phyloP scores from a whole-genome alignment of 1,284 basidiomycete species.

The Tilletia caries region DNA sequence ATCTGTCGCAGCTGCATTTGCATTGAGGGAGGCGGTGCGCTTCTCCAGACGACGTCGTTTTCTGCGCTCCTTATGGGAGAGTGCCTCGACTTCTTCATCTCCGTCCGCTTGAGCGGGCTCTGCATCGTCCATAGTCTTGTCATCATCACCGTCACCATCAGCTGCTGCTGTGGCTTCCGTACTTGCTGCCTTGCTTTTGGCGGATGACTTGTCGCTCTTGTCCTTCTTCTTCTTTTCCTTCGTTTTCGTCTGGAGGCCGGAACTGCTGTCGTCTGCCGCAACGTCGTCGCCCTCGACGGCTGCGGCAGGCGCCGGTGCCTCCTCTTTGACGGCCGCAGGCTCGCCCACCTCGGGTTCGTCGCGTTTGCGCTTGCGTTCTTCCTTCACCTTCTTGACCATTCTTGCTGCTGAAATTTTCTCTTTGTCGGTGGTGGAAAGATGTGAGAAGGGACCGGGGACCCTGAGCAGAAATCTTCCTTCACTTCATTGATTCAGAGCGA shows the following conservation, averaged over 20 bases:
- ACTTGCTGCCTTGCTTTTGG: slow-evolving; percentile 61
- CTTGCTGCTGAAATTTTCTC: background rate
- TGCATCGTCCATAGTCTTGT: slow-evolving; percentile 67
- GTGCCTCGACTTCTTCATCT: slow-evolving; percentile 45
- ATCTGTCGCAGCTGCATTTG: background rate
- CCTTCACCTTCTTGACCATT: background rate
- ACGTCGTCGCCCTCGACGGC: slow-evolving; percentile 62
- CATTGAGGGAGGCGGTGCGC: slow-evolving; percentile 18
- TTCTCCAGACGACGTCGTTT: slow-evolving; percentile 37
- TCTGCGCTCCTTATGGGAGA: slow-evolving; percentile 48
- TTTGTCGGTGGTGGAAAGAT: background rate
- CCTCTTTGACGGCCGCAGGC: background rate
- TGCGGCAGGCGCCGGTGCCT: background rate
- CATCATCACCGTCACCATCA: slow-evolving; percentile 71
- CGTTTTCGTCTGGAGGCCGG: slow-evolving; percentile 67
- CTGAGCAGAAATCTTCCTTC: background rate
- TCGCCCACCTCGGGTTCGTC: background rate
- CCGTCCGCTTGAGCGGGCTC: slow-evolving; percentile 64
- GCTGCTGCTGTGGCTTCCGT: slow-evolving; percentile 74
- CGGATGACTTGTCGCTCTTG: slow-evolving; percentile 67
- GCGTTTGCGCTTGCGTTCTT: slow-evolving; percentile 11
- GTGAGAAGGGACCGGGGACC: background rate
- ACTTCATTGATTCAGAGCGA: background rate
- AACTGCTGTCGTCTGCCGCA: slow-evolving; percentile 66
- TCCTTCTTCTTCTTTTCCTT: slow-evolving; percentile 65